These are phyloP conservation scores for Chamaenerion angustifolium DNA, from an alignment of 345 rosid genomes.

Conservation along the genomic window DNA sequence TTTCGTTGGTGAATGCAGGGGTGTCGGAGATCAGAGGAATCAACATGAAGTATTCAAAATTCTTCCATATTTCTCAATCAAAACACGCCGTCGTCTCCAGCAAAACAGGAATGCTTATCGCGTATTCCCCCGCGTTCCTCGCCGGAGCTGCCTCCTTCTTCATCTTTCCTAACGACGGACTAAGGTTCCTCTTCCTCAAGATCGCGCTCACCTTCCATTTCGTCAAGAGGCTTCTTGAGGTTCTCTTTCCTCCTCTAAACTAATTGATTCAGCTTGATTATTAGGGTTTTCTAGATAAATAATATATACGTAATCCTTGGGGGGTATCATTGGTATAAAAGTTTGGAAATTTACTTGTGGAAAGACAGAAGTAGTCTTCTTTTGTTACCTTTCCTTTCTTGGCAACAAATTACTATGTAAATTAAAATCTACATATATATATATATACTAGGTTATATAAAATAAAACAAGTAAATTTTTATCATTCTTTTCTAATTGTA, in stretches of 20 bases:
- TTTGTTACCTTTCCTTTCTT: too few relatives aligned
- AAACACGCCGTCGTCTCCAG: slow-evolving; percentile 25
- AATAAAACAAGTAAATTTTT: too few relatives aligned
- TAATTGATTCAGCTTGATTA: too few relatives aligned
- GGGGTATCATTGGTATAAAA: too few relatives aligned
- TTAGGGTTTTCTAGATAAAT: too few relatives aligned
- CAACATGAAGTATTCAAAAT: slow-evolving; percentile 48
- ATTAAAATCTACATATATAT: too few relatives aligned
- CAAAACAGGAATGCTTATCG: slow-evolving; percentile 40
- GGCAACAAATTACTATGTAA: too few relatives aligned
- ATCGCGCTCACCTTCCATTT: slow-evolving; percentile 54
- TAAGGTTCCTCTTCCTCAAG: slow-evolving; percentile 35
- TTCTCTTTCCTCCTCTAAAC: slow-evolving; percentile 5
- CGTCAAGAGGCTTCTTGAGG: slow-evolving; percentile 56
- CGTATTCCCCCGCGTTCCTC: slow-evolving; percentile 50
- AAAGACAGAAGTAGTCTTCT: too few relatives aligned
- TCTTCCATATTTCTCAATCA: slow-evolving; percentile 13
- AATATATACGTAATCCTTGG: too few relatives aligned
- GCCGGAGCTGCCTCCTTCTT: slow-evolving; percentile 36
- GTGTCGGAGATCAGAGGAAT: slow-evolving; percentile 33
- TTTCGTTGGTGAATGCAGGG: slow-evolving; percentile 19
- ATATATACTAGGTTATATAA: too few relatives aligned
- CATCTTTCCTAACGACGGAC: slow-evolving; percentile 22
- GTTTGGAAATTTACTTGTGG: too few relatives aligned
- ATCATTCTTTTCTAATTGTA: too few relatives aligned